Percentiles rank a stretch among this genome's conserved stretches.
Evolutionary conservation across 1,284 basidiomycete species (phyloP).

Genomic region (Leccinum subspadiceum): DNA sequence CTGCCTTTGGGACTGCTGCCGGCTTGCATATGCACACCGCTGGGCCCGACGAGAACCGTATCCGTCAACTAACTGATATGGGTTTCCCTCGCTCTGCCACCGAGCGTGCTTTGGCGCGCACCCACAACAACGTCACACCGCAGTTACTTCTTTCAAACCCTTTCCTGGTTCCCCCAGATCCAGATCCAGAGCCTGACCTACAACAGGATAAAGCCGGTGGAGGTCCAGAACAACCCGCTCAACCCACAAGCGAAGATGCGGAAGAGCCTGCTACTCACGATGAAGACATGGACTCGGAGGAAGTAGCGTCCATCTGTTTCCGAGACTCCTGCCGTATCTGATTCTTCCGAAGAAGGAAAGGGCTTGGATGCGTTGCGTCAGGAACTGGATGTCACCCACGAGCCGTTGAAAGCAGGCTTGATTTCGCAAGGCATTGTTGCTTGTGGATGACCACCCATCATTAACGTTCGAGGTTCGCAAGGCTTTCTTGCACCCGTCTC

Average conservation of each 20-base stretch:
- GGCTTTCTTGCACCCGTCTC: slow-evolving; percentile 68
- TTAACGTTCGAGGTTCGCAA: slow-evolving; percentile 88
- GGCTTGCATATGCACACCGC: slow-evolving; percentile 43
- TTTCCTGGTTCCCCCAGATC: slow-evolving; percentile 65
- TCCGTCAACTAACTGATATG: slow-evolving; percentile 92
- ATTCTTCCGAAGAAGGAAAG: slow-evolving; percentile 40
- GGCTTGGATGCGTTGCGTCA: slow-evolving; percentile 58
- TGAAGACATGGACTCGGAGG: slow-evolving; percentile 31
- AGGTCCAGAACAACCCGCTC: slow-evolving; percentile 28
- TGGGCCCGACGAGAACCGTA: slow-evolving; percentile 72
- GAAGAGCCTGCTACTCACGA: slow-evolving; percentile 27
- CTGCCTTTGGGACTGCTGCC: slow-evolving; percentile 32
- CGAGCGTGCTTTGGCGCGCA: slow-evolving; percentile 79
- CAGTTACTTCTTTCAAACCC: slow-evolving; percentile 89
- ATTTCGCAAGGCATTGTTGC: slow-evolving; percentile 64
- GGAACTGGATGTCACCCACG: slow-evolving; percentile 67
- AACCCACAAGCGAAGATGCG: slow-evolving; percentile 27
- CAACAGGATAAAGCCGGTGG: slow-evolving; percentile 33
- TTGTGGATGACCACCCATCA: slow-evolving; percentile 86
- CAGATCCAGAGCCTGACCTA: slow-evolving; percentile 54
- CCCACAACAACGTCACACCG: slow-evolving; percentile 82
- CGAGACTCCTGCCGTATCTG: slow-evolving; percentile 8
- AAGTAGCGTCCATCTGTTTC: slow-evolving; percentile 20
- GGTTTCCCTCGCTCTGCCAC: slow-evolving; percentile 89
- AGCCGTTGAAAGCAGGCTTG: slow-evolving; percentile 64